Evolutionary conservation across 2,329 filamentous ascomycete genomes (phyloP), one percentile per base, ranked within the genome.

Genomic region (Aureobasidium sp.): DNA sequence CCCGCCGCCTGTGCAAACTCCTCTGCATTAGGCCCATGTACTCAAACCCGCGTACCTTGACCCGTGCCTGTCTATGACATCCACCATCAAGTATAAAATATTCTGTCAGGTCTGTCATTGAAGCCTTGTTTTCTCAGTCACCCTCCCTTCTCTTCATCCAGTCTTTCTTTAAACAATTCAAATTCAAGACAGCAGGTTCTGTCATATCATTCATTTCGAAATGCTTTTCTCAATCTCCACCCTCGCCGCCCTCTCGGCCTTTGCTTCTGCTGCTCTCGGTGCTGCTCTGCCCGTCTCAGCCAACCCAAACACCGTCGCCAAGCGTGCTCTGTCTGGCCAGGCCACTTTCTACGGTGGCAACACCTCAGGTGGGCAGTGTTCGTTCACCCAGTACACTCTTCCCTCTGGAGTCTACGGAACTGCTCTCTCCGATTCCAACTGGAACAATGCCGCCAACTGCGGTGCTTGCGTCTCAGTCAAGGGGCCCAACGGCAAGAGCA

Each of bases 381-480:
- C 80, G 13, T 87, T 88, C 75, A 75, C 77, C 8, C 81, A 78
- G 54, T 87, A 86, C 74, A 84, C 78, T 2, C 74, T 88, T 27
- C 84, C 85, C 7, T 74, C 78, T 11, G 75, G 76, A 13, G 71
- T 87, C 60, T 82, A 75, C 66, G 85, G 86, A 60, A 84, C 84
- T 10, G 85, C 86, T 1, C 77, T 84, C 53, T 83, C 84, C 0
- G 78, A 78, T 40, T 73, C 76, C 3, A 80, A 78, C 65, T 88
- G 85, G 85, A 71, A 78, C 54, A 72, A 69, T 57, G 77, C 79
- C 1, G 77, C 74, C 43, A 75, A 81, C 64, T 89, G 86, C 67
- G 85, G 86, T 64, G 74, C 77, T 21, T 88, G 86, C 64, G 73
- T 88, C 13, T 71, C 77, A 55, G 82, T 88, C 35, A 84, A 77